Evolutionary conservation across 768 basidiomycete genomes (phyloP), one percentile per base, ranked within the genome.

Genomic region (Kwoniella dendrophila): DNA sequence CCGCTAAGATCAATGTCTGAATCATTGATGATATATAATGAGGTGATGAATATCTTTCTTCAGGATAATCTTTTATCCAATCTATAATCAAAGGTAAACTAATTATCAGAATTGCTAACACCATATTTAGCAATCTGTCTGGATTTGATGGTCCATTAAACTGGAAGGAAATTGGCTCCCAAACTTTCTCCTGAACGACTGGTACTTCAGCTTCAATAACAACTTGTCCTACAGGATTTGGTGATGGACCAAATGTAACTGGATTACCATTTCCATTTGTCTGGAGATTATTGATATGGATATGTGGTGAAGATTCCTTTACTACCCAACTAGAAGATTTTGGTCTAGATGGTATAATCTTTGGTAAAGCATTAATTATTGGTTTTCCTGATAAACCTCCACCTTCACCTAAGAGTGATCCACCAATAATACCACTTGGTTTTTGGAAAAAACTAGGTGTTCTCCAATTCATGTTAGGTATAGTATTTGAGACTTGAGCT

Each of bases 81-180:
- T 72, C 70, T 12, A 62, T 1, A 14, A 72, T 2, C 11, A 72
- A 44, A 8, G 70, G 70, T 10, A 61, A 20, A 5, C 32, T 20
- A 22, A 63, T 57, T 16, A 69, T 47, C 20, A 62, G 14, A 16
- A 33, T 16, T 18, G 65, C 64, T 7, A 69, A 18, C 36, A 69
- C 22, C 62, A 72, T 72, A 20, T 62, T 57, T 10, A 56, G 33
- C 4, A 69, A 44, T 8, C 70, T 44, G 24, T 69, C 59, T 5
- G 70, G 61, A 56, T 72, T 62, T 12, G 59, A 44, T 0, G 67
- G 70, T 22, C 70, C 70, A 26, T 56, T 52, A 48, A 70, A 64
- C 11, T 63, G 41, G 26, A 67, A 59, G 6, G 26, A 30, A 27
- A 53, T 32, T 10, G 41, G 65, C 36, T 56, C 60, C 60, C 40